Evolutionary conservation across 768 basidiomycete genomes (phyloP).

Genomic region (Tephrocybe rancida): DNA sequence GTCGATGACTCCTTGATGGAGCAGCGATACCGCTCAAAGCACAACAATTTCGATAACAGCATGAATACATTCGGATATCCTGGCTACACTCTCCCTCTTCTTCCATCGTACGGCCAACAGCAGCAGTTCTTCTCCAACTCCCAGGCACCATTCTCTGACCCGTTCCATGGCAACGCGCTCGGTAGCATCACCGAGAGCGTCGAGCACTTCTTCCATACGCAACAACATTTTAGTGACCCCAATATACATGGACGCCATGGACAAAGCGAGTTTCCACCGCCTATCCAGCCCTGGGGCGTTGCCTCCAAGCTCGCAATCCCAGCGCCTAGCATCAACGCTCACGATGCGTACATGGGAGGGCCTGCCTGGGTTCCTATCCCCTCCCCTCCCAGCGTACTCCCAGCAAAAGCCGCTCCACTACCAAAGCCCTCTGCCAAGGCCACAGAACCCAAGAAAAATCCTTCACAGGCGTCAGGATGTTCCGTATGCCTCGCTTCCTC

Average conservation of each 20-base stretch:
- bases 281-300: slow-evolving; percentile 5
- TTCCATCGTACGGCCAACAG: slow-evolving; percentile 26
- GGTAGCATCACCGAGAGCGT: slow-evolving; percentile 41
- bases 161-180: slow-evolving; percentile 38
- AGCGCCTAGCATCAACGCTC: neutral
- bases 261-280: slow-evolving; percentile 13
- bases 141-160: slow-evolving; percentile 37
- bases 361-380: slow-evolving; percentile 24
- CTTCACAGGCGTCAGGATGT: slow-evolving; percentile 38
- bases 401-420: neutral
- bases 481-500: slow-evolving; percentile 61
- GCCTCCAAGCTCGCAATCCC: slow-evolving; percentile 2
- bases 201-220: slow-evolving; percentile 46
- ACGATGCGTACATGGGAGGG: slow-evolving; percentile 10
- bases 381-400: slow-evolving; percentile 8
- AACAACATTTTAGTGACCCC: slow-evolving; percentile 28
- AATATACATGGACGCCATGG: slow-evolving; percentile 11
- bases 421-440: neutral
- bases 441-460: slow-evolving; percentile 5
- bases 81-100: slow-evolving; percentile 26
- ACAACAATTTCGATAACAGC: slow-evolving; percentile 18
- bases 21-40: slow-evolving; percentile 31
- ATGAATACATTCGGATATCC: slow-evolving; percentile 38
- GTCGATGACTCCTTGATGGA: slow-evolving; percentile 37
- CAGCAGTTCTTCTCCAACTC: slow-evolving; percentile 25